A percentile compares a stretch with the other conserved stretches of the same genome.
These are phyloP conservation scores for Monosporascus sp. DNA, from an alignment of 2,329 filamentous ascomycete genomes.

Conservation along the genomic window DNA sequence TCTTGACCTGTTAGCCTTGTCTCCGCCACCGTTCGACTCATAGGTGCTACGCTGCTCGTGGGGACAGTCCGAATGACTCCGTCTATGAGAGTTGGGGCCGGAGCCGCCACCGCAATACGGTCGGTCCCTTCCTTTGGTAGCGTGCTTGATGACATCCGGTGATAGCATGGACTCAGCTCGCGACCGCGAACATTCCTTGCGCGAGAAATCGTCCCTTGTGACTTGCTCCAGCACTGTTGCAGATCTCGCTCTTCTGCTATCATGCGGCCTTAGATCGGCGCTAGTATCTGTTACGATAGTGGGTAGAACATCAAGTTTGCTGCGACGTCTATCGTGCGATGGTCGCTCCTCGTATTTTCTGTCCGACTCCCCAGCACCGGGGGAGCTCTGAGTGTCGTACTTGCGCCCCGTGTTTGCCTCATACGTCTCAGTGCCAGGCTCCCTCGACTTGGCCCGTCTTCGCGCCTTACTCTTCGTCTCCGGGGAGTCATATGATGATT, in stretches of 20 bases:
- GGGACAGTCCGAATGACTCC: conserved; percentile 15
- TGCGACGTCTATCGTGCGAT: conserved; percentile 19
- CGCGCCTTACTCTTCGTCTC: conserved; percentile 14
- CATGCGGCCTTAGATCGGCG: conserved; percentile 8
- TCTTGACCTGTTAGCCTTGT: conserved; percentile 14
- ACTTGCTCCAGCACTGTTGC: conserved; percentile 15
- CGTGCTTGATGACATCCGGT: conserved; percentile 36
- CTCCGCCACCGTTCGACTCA: conserved; percentile 13
- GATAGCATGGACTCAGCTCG: conserved; percentile 38
- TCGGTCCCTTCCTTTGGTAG: conserved; percentile 24
- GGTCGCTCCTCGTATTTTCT: conserved; percentile 15
- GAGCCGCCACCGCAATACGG: conserved; percentile 22
- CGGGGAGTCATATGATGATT: conserved; percentile 19
- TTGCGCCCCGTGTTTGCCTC: conserved; percentile 40
- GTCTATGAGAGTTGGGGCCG: conserved; percentile 13
- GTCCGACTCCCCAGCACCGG: conserved; percentile 19
- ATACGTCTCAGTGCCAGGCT: conserved; percentile 22
- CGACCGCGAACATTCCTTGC: conserved; percentile 18
- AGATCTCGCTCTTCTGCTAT: conserved; percentile 20
- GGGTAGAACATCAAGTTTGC: conserved; percentile 22
- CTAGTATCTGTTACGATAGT: conserved; percentile 24
- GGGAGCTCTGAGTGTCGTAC: conserved; percentile 26
- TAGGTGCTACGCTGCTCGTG: conserved; percentile 16
- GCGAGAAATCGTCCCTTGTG: conserved; percentile 31
- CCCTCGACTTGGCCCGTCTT: conserved; percentile 12